phyloP scores from a whole-genome alignment of 2,329 filamentous ascomycete genomes.

The Nigrospora osmanthi region DNA sequence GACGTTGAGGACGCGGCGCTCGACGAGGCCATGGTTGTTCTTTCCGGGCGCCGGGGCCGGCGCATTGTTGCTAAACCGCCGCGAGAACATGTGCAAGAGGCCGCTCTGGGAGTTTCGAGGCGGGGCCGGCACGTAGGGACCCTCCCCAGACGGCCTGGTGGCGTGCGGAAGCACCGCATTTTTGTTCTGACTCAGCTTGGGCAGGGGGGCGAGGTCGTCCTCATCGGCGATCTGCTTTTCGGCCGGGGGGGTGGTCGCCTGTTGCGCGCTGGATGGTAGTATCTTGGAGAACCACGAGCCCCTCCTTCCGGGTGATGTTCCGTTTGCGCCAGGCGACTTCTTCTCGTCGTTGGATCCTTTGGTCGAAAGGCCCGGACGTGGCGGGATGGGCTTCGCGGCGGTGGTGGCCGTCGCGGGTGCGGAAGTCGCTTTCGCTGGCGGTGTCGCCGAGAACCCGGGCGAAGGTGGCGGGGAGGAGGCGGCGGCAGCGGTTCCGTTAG shows the following conservation, averaged over 20 bases:
- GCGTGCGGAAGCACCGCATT: conserved; percentile 54
- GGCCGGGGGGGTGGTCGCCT: conserved; percentile 11
- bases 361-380: conserved; percentile 21
- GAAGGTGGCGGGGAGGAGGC: conserved; percentile 8
- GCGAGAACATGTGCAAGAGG: conserved; percentile 75
- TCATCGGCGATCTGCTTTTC: conserved; percentile 17
- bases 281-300: conserved; percentile 92
- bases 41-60: conserved; percentile 40
- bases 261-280: conserved; percentile 59
- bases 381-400: conserved; percentile 19
- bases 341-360: conserved; percentile 23
- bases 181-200: conserved; percentile 41
- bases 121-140: conserved; percentile 66
- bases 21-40: conserved; percentile 62
- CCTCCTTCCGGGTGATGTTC: conserved; percentile 41
- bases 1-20: conserved; percentile 76
- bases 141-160: conserved; percentile 46
- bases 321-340: conserved; percentile 15
- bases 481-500: conserved; percentile 5
- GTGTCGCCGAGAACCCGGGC: conserved; percentile 3
- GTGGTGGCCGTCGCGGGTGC: conserved; percentile 3
- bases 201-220: conserved; percentile 33
- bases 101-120: conserved; percentile 62
- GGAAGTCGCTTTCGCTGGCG: conserved; percentile 6
- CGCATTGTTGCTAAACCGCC: conserved; percentile 63